A percentile compares a stretch with the other conserved stretches of the same genome.
These are phyloP conservation scores for Colletotrichum tabaci DNA, from an alignment of 2,329 filamentous ascomycete species.

Conservation along the genomic window DNA sequence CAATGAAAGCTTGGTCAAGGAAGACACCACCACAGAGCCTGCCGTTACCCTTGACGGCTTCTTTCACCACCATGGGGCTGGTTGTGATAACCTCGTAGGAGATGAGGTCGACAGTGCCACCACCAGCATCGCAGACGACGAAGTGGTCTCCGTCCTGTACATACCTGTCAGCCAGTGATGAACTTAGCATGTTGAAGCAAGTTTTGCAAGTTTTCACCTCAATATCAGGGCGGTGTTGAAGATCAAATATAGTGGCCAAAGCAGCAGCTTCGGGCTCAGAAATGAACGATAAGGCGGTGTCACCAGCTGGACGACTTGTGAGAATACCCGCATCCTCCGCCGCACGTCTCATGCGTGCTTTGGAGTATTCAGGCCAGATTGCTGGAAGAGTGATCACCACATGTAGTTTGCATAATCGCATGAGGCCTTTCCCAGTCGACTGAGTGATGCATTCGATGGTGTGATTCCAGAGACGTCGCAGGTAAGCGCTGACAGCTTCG, in stretches of 20 bases:
- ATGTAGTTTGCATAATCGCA: constrained; percentile 49
- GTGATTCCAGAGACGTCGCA: constrained; percentile 54
- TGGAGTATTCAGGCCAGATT: constrained; percentile 60
- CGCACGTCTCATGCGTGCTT: constrained; percentile 55
- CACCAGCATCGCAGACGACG: constrained; percentile 55
- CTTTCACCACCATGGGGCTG: constrained; percentile 50
- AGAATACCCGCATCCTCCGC: constrained; percentile 55
- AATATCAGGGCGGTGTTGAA: constrained; percentile 45
- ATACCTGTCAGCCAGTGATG: too few relatives aligned
- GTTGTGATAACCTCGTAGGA: constrained; percentile 51
- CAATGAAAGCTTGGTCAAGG: constrained; percentile 56
- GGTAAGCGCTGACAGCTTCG: constrained; percentile 51
- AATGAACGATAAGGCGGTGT: constrained; percentile 54
- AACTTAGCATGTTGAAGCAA: too few relatives aligned
- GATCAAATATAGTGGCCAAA: constrained; percentile 52
- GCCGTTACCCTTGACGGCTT: constrained; percentile 57
- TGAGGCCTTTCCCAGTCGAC: constrained; percentile 44
- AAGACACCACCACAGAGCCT: constrained; percentile 57
- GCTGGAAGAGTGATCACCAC: constrained; percentile 61
- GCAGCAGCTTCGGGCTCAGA: constrained; percentile 64
- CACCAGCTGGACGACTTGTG: constrained; percentile 42
- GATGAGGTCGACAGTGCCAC: constrained; percentile 59
- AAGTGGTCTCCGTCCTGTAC: constrained; percentile 47
- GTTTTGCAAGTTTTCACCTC: too few relatives aligned
- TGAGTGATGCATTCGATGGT: constrained; percentile 46